Base-by-base conservation (phyloP, 352 stramenopile genomes). In the Pythium insidiosum region DNA sequence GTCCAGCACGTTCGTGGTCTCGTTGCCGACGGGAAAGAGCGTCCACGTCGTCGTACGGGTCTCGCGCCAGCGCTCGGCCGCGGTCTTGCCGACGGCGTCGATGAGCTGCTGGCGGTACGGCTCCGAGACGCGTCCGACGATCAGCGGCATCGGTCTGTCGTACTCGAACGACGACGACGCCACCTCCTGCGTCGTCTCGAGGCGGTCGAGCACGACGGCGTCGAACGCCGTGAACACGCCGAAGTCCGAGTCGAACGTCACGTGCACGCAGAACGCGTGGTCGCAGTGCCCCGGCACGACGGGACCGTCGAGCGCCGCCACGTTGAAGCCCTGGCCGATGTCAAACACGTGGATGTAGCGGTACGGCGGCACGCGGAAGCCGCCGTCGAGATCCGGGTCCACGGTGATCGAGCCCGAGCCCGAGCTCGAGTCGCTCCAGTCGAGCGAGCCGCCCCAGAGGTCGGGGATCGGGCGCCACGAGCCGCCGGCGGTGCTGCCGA, bases 201-300 rank as follows among this genome's bases (percentile, higher is more conserved):
- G 62, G 18, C 62, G 68, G 50, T 74, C 65, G 16, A 80, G 16
- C 35, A 74, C 62, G 21, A 80, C 76, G 21, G 62, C 65, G 31
- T 80, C 68, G 24, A 80, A 70, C 19, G 63, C 58, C 18, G 51
- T 63, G 43, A 74, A 46, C n/a, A 67, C 61, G 15, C 68, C 68
- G 28, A 70, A 80, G 25, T 63, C 63, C 28, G 68, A 74, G 24
- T 65, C 53, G 39, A 76, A 70, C 10, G 58, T 50, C 36, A 80
- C 1, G 39, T 69, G 47, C 10, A 72, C 25, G 23, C 58, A 72
- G 38, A 59, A 58, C 7, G 34, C 38, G 6, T 38, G n/a, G 34
- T 29, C n/a, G 34, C 52, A 54, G 6, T 25, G 3, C 10, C 42
- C 50, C 11, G 48, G 31, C 15, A 9, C 3, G 11, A 47, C 25